phyloP scores from a whole-genome alignment of 1,139 yeast genomes.

The Trichomonascaceae sp. region DNA sequence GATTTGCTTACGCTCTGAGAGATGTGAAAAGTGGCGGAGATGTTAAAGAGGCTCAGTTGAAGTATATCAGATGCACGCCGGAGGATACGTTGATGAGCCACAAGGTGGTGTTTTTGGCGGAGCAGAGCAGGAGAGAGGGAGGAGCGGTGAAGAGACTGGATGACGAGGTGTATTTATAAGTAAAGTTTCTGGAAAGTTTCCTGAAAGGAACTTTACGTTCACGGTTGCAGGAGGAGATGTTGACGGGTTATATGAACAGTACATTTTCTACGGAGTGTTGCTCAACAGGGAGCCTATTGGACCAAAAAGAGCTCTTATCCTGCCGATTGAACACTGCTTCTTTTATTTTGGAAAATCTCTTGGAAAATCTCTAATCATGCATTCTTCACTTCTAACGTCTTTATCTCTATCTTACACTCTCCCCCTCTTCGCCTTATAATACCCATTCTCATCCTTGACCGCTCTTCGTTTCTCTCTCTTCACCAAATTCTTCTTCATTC shows the following conservation, averaged over 20 bases:
- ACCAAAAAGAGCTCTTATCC: too few species aligned
- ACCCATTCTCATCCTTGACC: constrained; percentile 71
- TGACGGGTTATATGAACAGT: too few species aligned
- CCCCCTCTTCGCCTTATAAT: constrained; percentile 60
- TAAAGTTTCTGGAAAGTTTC: too few species aligned
- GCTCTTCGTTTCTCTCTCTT: constrained; percentile 65
- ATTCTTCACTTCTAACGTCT: too few species aligned
- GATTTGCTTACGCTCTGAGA: constrained; percentile 23
- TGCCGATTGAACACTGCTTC: too few species aligned
- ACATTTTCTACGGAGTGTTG: too few species aligned
- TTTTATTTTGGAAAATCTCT: too few species aligned
- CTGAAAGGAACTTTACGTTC: too few species aligned
- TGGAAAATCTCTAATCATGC: too few species aligned
- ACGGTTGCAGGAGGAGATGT: too few species aligned
- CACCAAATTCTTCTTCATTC: constrained; percentile 67
- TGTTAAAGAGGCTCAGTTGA: constrained; percentile 18
- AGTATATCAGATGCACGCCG: constrained; percentile 24
- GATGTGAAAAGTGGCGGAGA: constrained; percentile 17
- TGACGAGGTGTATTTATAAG: constrained; percentile 9
- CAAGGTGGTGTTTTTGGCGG: constrained; percentile 26
- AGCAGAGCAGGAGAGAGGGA: constrained; percentile 21
- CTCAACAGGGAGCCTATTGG: too few species aligned
- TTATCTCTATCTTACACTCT: too few species aligned
- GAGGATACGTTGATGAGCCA: constrained; percentile 23
- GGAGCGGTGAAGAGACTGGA: constrained; percentile 15